These are phyloP conservation scores for Erythrophleum ivorense DNA, from an alignment of 331 rosid genomes.

Conservation along the genomic window DNA sequence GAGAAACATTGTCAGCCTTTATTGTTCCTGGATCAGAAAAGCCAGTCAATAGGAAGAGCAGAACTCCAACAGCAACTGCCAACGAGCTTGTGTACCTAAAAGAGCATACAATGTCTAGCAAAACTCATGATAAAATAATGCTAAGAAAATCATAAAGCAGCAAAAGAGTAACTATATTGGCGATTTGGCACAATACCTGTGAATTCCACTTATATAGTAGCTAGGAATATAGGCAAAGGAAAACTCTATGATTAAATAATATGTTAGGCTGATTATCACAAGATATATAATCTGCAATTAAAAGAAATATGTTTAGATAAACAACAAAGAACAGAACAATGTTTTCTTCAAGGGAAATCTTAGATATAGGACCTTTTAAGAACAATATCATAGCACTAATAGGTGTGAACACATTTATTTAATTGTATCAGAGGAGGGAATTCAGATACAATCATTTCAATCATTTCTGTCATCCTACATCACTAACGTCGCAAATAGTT, in stretches of 20 bases:
- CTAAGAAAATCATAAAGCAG: slow-evolving; percentile 15
- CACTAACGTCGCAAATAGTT: too few relatives aligned
- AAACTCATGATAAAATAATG: slow-evolving; percentile 44
- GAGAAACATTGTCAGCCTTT: slow-evolving; percentile 73
- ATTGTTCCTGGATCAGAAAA: slow-evolving; percentile 89
- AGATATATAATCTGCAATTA: slow-evolving; percentile 68
- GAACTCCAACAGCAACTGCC: slow-evolving; percentile 75
- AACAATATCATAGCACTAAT: neutral
- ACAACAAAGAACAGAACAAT: neutral
- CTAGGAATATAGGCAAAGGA: slow-evolving; percentile 77
- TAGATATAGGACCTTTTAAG: neutral
- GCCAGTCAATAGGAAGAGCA: slow-evolving; percentile 89
- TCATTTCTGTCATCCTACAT: neutral
- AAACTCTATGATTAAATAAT: slow-evolving; percentile 61
- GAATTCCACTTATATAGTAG: slow-evolving; percentile 74
- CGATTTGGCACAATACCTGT: slow-evolving; percentile 56
- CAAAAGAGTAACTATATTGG: slow-evolving; percentile 1
- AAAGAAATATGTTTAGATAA: slow-evolving; percentile 26
- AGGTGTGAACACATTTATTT: neutral
- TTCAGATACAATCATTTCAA: neutral
- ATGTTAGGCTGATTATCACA: slow-evolving; percentile 62
- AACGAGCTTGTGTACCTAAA: slow-evolving; percentile 81
- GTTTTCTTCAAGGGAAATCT: neutral
- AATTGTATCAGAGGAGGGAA: neutral
- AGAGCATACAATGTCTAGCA: slow-evolving; percentile 38